phyloP scores from a whole-genome alignment of 2,329 filamentous ascomycete genomes.

The Aureobasidium zeae region DNA sequence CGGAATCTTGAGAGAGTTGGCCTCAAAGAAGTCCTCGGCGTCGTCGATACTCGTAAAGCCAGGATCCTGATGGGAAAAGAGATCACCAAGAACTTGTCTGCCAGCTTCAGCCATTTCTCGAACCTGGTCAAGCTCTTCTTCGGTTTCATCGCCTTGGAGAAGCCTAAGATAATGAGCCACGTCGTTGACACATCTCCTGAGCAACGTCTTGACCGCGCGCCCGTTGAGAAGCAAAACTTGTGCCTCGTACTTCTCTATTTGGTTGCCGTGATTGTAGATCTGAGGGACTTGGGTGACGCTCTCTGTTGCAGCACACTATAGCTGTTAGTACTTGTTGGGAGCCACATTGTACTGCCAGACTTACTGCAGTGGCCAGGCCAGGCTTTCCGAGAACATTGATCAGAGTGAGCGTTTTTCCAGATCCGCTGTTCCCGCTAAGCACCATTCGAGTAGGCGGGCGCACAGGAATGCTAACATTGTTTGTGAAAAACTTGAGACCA shows the following conservation, averaged over 20 bases:
- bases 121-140: background rate
- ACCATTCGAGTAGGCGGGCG: background rate
- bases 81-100: background rate
- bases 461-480: background rate
- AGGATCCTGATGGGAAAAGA: background rate
- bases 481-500: background rate
- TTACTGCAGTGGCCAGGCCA: background rate
- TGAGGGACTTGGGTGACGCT: slow-evolving; percentile 4
- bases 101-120: background rate
- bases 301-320: background rate
- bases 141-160: background rate
- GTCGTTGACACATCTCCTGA: background rate
- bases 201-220: background rate
- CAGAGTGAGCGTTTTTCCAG: background rate
- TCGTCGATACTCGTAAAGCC: background rate
- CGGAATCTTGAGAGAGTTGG: background rate
- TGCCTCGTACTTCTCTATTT: background rate
- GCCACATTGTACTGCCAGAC: too few species aligned
- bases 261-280: background rate
- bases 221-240: background rate
- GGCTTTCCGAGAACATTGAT: background rate
- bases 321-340: too few species aligned
- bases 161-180: background rate
- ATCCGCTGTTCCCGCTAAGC: background rate
- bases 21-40: background rate